Base-by-base conservation (phyloP, 192 early-diverging fungal genomes). In the Coemansia guatemalensis region DNA sequence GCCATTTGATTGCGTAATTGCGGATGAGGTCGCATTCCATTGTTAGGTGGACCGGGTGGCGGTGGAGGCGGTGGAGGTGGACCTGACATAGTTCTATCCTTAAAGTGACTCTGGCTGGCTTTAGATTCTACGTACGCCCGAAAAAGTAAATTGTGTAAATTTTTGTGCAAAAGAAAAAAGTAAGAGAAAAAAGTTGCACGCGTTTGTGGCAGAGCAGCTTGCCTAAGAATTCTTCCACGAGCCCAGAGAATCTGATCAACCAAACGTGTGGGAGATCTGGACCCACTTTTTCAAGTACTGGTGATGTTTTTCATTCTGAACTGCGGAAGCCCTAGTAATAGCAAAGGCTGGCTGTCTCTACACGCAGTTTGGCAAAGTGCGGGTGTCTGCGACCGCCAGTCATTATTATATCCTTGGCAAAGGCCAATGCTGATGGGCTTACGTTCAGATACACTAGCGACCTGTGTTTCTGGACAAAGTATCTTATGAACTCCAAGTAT, bases 21-120 rank as follows among this genome's bases (percentile, higher is more conserved):
- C 22, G 41, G 48, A 17, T 23, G 55, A 8, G 48, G 56, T 5
- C 61, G 60, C 55, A 63, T 50, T 39, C 35, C 35, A 18, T 58
- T 58, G 21, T 48, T 51, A 44, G 55, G 55, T 48, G 14, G 65
- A 8, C 50, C 33, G 39, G 47, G 48, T 20, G 62, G 62, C 21
- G 60, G 60, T 24, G 68, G 68, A 7, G 68, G 68, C 6, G 68
- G 68, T 4, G 67, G 67, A 0, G 67, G 54, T 17, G 27, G 60
- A 8, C 67, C 61, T 9, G 68, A 64, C 67, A 69, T 69, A 30
- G 7, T 41, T 21, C 9, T 39, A 39, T 39, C 11, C 35, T 39
- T 9, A 39, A 39, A 39, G 35, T 39, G 35, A 7, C 35, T 39
- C 35, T 39, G 9, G 9, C 11, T 8, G 6, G 9, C 35, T 11